Conservation (phyloP, 2,329 filamentous ascomycete species). For the Aspergillus niger region DNA sequence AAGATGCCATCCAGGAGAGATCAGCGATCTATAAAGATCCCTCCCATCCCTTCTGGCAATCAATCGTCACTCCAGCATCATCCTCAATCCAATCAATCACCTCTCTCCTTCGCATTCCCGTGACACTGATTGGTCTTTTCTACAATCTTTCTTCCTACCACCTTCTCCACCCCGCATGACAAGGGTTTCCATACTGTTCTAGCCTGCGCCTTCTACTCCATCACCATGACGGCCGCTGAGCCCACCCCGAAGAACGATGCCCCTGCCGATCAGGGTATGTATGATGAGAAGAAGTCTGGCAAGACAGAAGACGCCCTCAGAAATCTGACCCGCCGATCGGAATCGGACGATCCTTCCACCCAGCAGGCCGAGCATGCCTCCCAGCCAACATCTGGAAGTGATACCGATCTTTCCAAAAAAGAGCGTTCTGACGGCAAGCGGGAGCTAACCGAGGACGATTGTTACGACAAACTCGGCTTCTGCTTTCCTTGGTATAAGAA, state of each 20-base stretch:
- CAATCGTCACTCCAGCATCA: conserved; percentile 3
- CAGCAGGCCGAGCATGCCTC: neutral
- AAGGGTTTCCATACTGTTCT: neutral
- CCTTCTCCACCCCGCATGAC: neutral
- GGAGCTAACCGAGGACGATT: conserved; percentile 58
- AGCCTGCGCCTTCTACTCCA: neutral
- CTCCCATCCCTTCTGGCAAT: neutral
- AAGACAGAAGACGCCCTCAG: neutral
- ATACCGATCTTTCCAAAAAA: neutral
- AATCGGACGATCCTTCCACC: neutral
- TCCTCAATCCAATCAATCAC: neutral
- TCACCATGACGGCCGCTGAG: neutral
- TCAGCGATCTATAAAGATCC: conserved; percentile 1
- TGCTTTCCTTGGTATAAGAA: conserved; percentile 64
- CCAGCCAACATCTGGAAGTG: neutral
- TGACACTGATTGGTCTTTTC: neutral
- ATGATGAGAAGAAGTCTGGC: neutral
- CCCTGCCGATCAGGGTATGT: neutral
- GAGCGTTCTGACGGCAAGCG: conserved; percentile 25
- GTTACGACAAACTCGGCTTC: conserved; percentile 67
- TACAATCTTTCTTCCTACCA: neutral
- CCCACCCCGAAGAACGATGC: neutral
- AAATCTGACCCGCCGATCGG: neutral
- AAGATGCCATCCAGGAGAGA: neutral
- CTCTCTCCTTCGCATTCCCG: too few species aligned